Base-by-base conservation (phyloP, 2,329 filamentous ascomycete genomes). In the Graphilbum fragrans region DNA sequence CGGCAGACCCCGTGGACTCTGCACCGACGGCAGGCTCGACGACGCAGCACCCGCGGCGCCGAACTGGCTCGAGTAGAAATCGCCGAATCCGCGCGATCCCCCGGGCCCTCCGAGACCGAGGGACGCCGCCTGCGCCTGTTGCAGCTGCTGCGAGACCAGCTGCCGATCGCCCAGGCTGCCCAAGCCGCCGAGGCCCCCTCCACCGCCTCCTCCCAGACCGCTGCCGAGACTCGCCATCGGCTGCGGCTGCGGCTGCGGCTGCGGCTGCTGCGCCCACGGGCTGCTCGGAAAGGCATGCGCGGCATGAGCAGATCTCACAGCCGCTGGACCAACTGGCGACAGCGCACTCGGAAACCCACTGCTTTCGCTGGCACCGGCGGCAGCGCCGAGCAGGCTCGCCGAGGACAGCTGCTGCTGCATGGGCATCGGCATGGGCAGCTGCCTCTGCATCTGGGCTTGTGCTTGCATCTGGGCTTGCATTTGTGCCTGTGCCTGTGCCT, bases 21-120 rank as follows among this genome's bases (percentile, higher is more conserved):
- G 55, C 25, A 60, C 54, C 2, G 49, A 50, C 7, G 58, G 56
- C 23, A 60, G 44, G 38, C 53, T 56, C 14, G 57, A 58, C 23
- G 29, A 10, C 44, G 44, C 17, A 42, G 45, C 17, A 12, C 44
- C 44, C 9, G 49, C 47, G 21, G 54, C 55, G n/a, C n/a, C 6
- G 19, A 54, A 52, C 41, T 53, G 48, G 17, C 50, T 52, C 12
- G 51, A 53, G 17, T 54, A 55, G 18, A 31, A 31, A 5, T 16
- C 29, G 29, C 25, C 25, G 12, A 27, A 27, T 27, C 25, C 25
- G 12, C 25, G 14, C 34, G 19, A 22, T 22, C 14, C 37, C 34
- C 20, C 11, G 25, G 34, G 17, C 17, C 17, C 10, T 9, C 22
- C 32, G 10, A 32, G 39, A 27, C 42, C 42, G 9, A 46, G 44